A percentile compares a stretch with the other conserved stretches of the same genome.
Evolutionary conservation across 768 basidiomycete genomes (phyloP).

Genomic region (Pholiota molesta): DNA sequence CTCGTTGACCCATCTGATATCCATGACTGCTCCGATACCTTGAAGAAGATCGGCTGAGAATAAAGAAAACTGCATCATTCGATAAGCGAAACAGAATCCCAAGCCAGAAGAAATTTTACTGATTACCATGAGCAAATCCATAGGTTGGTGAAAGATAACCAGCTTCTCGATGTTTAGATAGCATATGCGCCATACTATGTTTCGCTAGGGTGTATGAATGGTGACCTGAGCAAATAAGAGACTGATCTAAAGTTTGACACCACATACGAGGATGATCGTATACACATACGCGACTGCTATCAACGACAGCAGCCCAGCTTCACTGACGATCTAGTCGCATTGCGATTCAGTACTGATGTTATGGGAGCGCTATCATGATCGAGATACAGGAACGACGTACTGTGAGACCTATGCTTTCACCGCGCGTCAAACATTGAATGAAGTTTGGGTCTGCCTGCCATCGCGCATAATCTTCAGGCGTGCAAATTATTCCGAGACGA

Average conservation of each 20-base stretch:
- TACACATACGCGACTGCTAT: conserved; percentile 31
- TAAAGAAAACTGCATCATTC: conserved; percentile 24
- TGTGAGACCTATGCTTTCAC: conserved; percentile 38
- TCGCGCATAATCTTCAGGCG: conserved; percentile 19
- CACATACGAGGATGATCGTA: conserved; percentile 31
- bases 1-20: conserved; percentile 37
- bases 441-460: conserved; percentile 15
- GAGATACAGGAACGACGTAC: conserved; percentile 22
- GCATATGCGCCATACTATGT: conserved; percentile 29
- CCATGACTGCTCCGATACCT: conserved; percentile 38
- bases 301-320: conserved; percentile 37
- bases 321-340: conserved; percentile 31
- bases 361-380: too few species aligned
- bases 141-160: conserved; percentile 35
- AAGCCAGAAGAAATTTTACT: background rate
- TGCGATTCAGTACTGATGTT: background rate
- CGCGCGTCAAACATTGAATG: conserved; percentile 33
- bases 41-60: conserved; percentile 40
- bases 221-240: background rate
- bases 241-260: background rate
- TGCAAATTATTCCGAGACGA: conserved; percentile 24
- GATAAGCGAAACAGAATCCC: background rate
- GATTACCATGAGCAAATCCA: conserved; percentile 44
- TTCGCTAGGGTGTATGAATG: conserved; percentile 22
- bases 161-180: conserved; percentile 19